Evolutionary conservation across 2,329 filamentous ascomycete species (phyloP).

Genomic region (Dothiorella sarmentorum): DNA sequence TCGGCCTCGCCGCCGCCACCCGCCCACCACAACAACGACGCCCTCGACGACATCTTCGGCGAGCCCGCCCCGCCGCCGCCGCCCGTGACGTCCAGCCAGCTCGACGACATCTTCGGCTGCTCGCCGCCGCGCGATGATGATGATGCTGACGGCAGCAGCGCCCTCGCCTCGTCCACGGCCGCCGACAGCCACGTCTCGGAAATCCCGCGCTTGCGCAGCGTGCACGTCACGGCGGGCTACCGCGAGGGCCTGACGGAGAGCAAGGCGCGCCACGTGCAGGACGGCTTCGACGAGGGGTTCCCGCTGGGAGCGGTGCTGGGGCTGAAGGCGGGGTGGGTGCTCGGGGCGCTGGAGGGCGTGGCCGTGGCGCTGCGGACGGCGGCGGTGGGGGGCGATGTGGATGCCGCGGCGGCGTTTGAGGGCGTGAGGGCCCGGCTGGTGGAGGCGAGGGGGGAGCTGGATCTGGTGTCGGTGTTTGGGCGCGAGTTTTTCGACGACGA

Average conservation of each 20-base stretch:
- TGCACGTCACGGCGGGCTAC: slow-evolving; percentile 83
- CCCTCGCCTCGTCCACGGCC: neutral
- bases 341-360: slow-evolving; percentile 76
- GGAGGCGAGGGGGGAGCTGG: slow-evolving; percentile 57
- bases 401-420: slow-evolving; percentile 1
- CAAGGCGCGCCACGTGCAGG: slow-evolving; percentile 74
- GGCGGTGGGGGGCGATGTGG: slow-evolving; percentile 24
- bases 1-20: neutral
- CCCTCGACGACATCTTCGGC: slow-evolving; percentile 18
- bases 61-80: slow-evolving; percentile 18
- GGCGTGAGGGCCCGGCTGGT: slow-evolving; percentile 33
- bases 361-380: slow-evolving; percentile 44
- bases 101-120: slow-evolving; percentile 49
- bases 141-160: too few species aligned
- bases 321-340: slow-evolving; percentile 65
- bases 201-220: slow-evolving; percentile 67
- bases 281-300: slow-evolving; percentile 89
- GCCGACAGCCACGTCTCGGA: slow-evolving; percentile 58
- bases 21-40: neutral
- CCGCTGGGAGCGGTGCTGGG: slow-evolving; percentile 79
- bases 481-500: slow-evolving; percentile 65
- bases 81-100: slow-evolving; percentile 25
- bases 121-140: slow-evolving; percentile 21
- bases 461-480: slow-evolving; percentile 61
- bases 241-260: slow-evolving; percentile 77